Evolutionary conservation across 768 basidiomycete genomes (phyloP), one percentile per base, ranked within the genome.

Genomic region (Hygrocybe coccinea): DNA sequence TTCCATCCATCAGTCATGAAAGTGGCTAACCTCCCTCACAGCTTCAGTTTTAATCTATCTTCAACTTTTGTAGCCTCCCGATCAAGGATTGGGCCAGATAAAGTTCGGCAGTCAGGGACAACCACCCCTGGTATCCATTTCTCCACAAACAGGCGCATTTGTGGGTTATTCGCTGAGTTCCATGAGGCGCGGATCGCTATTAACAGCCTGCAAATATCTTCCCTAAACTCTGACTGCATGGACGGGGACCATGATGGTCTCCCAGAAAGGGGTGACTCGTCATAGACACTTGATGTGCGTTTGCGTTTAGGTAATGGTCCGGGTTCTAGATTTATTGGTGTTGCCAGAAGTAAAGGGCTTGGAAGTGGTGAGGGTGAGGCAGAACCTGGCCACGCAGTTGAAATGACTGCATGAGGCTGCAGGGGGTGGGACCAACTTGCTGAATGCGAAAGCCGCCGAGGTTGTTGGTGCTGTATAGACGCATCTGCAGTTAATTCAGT

Each of bases 1-100:
- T 67, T 68, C 69, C 70, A 71, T 19, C 70, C 65, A 57, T 71
- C 45, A 3, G 45, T 71, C 69, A 45, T 63, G 61, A 12, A 64
- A 59, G 2, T 67, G 68, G 5, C 56, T 68, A 14, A 64, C 54
- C 34, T 60, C 51, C n/a, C 62, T 61, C 17, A 55, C 38, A 12
- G 62, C 58, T 44, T 52, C 44, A 21, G 8, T 19, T 9, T 49
- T 25, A 34, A 17, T 12, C 57, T 50, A 14, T 58, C 48, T 33
- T 60, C 47, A 17, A 52, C 58, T 17, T 59, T 49, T 29, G 8
- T 29, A 19, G 38, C 38, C 38, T 39, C 38, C 38, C 19, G 38
- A 19, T 39, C 38, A 12, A 74, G 57, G 22, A 73, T 45, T n/a
- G 50, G 57, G 33, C 43, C 22, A 12, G 65, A 65, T 8, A 74